Conservation (phyloP, 2,329 filamentous ascomycete species). For the Dothidotthia symphoricarpi region DNA sequence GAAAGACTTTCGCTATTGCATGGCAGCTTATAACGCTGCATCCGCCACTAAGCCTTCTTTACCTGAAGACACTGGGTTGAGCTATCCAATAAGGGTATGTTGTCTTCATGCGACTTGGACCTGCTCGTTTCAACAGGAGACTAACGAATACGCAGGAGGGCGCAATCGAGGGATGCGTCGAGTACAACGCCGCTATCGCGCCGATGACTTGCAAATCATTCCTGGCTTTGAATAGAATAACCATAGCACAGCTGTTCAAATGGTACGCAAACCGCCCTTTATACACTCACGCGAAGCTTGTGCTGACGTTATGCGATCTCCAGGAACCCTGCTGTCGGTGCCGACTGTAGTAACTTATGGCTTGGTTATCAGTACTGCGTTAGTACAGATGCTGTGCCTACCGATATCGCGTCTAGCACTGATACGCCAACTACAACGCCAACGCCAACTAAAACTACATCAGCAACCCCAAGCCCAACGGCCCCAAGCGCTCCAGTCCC, state of each 20-base stretch:
- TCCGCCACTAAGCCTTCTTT: constrained; percentile 2
- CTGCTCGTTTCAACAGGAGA: constrained; percentile 5
- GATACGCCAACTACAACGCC: constrained; percentile 7
- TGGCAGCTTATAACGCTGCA: constrained; percentile 5
- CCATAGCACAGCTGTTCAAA: constrained; percentile 7
- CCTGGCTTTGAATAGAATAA: constrained; percentile 6
- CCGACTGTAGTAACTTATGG: constrained; percentile 7
- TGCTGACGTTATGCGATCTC: constrained; percentile 5
- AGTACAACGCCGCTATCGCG: constrained; percentile 6
- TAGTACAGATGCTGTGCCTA: constrained; percentile 7
- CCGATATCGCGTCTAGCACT: constrained; percentile 8
- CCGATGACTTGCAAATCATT: constrained; percentile 8
- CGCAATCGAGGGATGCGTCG: constrained; percentile 7
- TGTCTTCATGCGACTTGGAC: constrained; percentile 7
- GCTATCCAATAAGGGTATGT: constrained; percentile 8
- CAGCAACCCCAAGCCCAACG: constrained; percentile 8
- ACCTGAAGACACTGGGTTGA: constrained; percentile 4
- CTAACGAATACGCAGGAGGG: constrained; percentile 7
- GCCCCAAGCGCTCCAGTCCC: constrained; percentile 6
- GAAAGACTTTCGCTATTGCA: constrained; percentile 10
- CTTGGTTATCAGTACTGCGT: constrained; percentile 8
- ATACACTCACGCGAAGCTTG: constrained; percentile 1
- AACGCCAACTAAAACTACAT: constrained; percentile 10
- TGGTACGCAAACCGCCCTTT: constrained; percentile 4
- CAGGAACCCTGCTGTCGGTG: constrained; percentile 4